Base-by-base conservation (phyloP, 805 yeast species). In the Lachancea thermotolerans region DNA sequence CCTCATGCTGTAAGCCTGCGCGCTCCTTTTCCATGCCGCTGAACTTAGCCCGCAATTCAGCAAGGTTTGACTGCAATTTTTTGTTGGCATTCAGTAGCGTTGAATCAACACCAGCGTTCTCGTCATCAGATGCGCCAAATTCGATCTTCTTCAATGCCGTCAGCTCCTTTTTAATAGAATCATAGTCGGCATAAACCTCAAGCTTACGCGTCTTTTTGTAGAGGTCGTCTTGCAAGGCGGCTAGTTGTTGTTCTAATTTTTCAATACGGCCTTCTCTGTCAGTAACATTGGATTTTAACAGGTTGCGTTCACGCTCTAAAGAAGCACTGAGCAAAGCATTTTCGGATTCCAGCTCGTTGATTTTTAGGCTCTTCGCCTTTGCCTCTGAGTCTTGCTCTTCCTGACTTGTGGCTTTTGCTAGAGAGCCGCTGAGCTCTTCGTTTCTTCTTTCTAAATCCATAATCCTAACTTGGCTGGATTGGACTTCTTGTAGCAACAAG, bases 381-480 rank as follows among this genome's bases (percentile, higher is more conserved):
- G 74, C 51, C 52, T 59, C 73, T 49, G 52, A 64, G 52, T 67
- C 75, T 57, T 56, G 69, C 51, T 64, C 77, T 3, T 64, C 65
- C 9, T 62, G 71, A 44, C 75, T 72, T 33, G 76, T 76, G 2
- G 78, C 71, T 37, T 70, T 64, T 35, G 83, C 76, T 42, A 89
- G 62, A 45, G 84, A 84, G 14, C 79, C 71, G 47, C 87, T 75
- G 44, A 89, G 69, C 41, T 82, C 81, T 56, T 85, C 85, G 56
- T 88, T 90, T 48, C 95, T 72, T 49, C 76, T 76, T 60, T 88
- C 95, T 44, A 89, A 73, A 55, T 83, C 88, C 41, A 78, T 60
- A 1, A 80, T 75, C 46, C 93, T 74, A 43, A 77, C 67, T 54
- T 85, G 85, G 37, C 85, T 75, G 25, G 78, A 64, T 56, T 85